Evolutionary conservation across 2,329 filamentous ascomycete species (phyloP).

Genomic region (Trichoderma sp.): DNA sequence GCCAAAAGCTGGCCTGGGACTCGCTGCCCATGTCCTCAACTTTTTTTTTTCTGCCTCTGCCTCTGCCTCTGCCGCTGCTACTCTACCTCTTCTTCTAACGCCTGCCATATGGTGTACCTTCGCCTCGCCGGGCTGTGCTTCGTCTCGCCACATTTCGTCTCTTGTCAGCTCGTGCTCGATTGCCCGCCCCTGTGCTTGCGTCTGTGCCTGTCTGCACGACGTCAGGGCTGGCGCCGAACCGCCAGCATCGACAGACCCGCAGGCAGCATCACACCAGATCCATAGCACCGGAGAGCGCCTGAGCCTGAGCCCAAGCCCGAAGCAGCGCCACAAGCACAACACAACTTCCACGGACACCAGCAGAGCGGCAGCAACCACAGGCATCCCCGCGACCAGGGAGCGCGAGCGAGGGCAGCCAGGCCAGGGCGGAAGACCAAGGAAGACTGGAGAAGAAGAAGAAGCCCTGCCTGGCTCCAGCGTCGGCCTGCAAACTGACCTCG

Average conservation of each 20-base stretch:
- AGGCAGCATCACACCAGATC: not conserved
- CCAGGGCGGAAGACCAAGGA: slow-evolving; percentile 1
- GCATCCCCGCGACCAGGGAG: not conserved
- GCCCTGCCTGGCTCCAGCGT: slow-evolving; percentile 5
- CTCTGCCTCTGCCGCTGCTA: not conserved
- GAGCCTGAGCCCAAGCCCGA: not conserved
- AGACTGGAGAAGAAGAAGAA: slow-evolving; percentile 9
- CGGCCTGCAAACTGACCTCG: not conserved
- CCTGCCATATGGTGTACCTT: not conserved
- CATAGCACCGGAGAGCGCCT: not conserved
- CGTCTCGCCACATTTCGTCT: not conserved
- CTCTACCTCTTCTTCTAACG: no score
- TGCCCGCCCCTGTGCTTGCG: not conserved
- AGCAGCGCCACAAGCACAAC: not conserved
- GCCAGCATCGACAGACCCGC: no score
- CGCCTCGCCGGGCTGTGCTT: slow-evolving; percentile 6
- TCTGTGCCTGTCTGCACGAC: not conserved
- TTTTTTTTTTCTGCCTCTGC: not conserved
- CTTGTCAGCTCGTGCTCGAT: not conserved
- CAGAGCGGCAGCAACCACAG: not conserved
- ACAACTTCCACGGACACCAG: no score
- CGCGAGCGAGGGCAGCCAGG: not conserved
- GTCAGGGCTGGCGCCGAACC: no score
- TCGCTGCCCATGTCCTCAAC: slow-evolving; percentile 10
- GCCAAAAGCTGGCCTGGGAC: not conserved